phyloP scores from a whole-genome alignment of 139 green algal species.

The Chlorella vulgaris region DNA sequence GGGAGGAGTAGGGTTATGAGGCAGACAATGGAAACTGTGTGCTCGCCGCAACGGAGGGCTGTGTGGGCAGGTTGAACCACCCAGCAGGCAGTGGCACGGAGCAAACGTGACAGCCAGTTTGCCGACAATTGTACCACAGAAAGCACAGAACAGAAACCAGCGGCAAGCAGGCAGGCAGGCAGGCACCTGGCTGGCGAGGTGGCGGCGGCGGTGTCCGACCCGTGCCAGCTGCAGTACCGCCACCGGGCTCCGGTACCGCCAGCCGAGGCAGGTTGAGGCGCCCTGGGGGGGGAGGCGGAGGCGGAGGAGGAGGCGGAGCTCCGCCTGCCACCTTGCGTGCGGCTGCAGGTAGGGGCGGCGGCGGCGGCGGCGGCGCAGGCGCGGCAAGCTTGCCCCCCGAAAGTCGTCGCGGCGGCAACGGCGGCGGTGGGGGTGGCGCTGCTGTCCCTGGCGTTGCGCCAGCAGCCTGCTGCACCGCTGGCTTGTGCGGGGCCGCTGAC shows the following conservation, averaged over 20 bases:
- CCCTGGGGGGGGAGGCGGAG: not conserved
- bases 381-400: too few relatives aligned
- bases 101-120: not conserved
- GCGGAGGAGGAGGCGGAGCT: not conserved
- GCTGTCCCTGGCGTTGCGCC: not conserved
- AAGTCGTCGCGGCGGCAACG: not conserved
- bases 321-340: not conserved
- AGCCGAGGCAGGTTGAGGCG: not conserved
- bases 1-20: too few relatives aligned
- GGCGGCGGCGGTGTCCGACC: not conserved
- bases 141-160: too few relatives aligned
- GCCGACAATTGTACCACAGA: not conserved
- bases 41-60: too few relatives aligned
- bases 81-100: not conserved
- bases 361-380: not conserved
- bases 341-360: not conserved
- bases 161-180: not conserved
- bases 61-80: too few relatives aligned
- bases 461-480: not conserved
- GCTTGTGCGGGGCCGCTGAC: not conserved
- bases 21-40: too few relatives aligned
- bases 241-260: not conserved
- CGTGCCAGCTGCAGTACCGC: too few relatives aligned
- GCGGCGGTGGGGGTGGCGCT: not conserved
- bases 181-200: not conserved